Conservation (phyloP, 2,329 filamentous ascomycete species). For the Hypocreales sp. region DNA sequence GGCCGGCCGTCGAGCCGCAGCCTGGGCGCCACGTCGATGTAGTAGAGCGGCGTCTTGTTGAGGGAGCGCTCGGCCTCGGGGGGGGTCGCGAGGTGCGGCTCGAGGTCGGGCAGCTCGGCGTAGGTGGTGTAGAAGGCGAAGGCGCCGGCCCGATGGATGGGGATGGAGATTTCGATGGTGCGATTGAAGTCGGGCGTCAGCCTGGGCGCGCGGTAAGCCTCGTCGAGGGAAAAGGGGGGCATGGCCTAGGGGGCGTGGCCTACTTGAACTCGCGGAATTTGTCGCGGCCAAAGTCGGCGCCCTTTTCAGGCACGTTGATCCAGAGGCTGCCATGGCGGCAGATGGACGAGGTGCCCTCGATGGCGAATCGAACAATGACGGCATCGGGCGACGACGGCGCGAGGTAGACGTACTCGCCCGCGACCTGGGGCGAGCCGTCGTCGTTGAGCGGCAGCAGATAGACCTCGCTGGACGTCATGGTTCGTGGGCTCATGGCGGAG, state of each 20-base stretch:
- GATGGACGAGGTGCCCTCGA: conserved; percentile 90
- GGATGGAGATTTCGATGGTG: conserved; percentile 77
- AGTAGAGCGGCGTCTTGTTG: conserved; percentile 64
- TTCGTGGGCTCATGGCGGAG: conserved; percentile 40
- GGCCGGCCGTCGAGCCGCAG: conserved; percentile 58
- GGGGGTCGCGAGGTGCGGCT: conserved; percentile 11
- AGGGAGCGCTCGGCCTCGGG: conserved; percentile 23
- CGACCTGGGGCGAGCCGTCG: conserved; percentile 77
- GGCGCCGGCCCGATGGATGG: conserved; percentile 67
- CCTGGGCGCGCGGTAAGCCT: conserved; percentile 29
- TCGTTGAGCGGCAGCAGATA: conserved; percentile 87
- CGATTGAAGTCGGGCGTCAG: conserved; percentile 86
- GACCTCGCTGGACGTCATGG: conserved; percentile 53
- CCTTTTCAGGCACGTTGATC: conserved; percentile 82
- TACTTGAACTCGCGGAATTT: conserved; percentile 84
- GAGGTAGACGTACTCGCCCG: conserved; percentile 83
- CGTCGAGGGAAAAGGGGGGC: neutral
- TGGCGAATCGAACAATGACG: conserved; percentile 72
- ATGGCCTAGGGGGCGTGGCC: conserved; percentile 16
- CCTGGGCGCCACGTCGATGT: conserved; percentile 82
- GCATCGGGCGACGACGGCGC: conserved; percentile 59
- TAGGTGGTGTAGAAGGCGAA: conserved; percentile 94
- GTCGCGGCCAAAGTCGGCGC: conserved; percentile 59
- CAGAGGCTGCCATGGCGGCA: conserved; percentile 88
- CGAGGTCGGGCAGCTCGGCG: conserved; percentile 61